Conservation (phyloP, 2,329 filamentous ascomycete genomes). For the Fusarium sarcochroum region DNA sequence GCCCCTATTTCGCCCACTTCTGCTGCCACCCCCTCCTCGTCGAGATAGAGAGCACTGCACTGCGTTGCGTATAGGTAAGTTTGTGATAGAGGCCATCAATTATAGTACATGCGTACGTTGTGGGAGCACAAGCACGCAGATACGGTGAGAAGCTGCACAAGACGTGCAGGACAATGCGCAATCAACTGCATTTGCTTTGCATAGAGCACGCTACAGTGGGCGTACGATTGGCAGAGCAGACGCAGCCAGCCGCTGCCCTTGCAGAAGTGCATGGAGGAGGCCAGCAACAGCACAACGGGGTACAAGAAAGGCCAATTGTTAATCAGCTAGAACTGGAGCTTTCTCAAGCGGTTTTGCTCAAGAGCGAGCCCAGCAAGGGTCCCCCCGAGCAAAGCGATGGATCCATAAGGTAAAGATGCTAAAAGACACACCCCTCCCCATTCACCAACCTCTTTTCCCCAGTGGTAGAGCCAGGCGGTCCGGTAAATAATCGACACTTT, state of each 20-base stretch:
- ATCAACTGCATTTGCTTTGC: constrained; percentile 15
- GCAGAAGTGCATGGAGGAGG: constrained; percentile 38
- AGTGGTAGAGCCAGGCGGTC: constrained; percentile 18
- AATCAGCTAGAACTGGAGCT: constrained; percentile 16
- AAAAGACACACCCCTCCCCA: constrained; percentile 16
- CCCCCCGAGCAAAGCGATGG: constrained; percentile 5
- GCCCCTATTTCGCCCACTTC: constrained; percentile 42
- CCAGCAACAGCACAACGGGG: constrained; percentile 26
- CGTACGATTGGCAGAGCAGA: constrained; percentile 45
- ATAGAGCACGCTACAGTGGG: constrained; percentile 35
- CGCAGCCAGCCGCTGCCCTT: constrained; percentile 49
- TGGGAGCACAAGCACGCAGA: constrained; percentile 39
- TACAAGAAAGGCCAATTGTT: constrained; percentile 20
- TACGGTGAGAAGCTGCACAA: constrained; percentile 32
- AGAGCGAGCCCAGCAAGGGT: constrained; percentile 23
- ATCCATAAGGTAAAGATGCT: constrained; percentile 6
- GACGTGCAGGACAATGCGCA: constrained; percentile 38
- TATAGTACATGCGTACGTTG: constrained; percentile 12
- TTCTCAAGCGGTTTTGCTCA: constrained; percentile 6
- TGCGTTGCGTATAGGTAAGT: constrained; percentile 5
- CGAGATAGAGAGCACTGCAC: not conserved
- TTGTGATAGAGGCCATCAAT: constrained; percentile 20
- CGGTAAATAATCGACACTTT: too few species aligned
- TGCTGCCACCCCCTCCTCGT: constrained; percentile 31
- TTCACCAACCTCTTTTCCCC: constrained; percentile 13